These are phyloP conservation scores for Ensete glaucum DNA, from an alignment of 176 grass and related monocot genomes.

Conservation along the genomic window DNA sequence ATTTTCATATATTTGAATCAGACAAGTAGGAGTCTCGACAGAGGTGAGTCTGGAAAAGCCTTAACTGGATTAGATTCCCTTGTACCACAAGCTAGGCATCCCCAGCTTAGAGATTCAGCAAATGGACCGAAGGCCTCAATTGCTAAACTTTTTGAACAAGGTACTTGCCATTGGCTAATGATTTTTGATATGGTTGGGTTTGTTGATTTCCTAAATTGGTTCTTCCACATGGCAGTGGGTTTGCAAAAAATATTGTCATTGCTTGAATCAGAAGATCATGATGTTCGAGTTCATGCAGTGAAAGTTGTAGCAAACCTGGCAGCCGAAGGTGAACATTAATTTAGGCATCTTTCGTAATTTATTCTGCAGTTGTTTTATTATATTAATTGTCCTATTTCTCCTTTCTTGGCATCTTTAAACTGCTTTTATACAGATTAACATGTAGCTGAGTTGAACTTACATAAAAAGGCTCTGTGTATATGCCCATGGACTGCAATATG, in stretches of 20 bases:
- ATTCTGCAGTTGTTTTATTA: background rate
- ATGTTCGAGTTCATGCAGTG: conserved; percentile 96
- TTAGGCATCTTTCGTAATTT: background rate
- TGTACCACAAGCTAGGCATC: conserved; percentile 63
- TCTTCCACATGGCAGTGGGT: conserved; percentile 54
- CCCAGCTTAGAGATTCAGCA: conserved; percentile 66
- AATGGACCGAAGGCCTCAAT: conserved; percentile 79
- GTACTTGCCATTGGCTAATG: conserved; percentile 26
- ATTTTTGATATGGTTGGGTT: conserved; percentile 17
- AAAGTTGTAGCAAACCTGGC: conserved; percentile 98
- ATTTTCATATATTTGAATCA: conserved; percentile 23
- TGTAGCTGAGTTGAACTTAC: too few species aligned
- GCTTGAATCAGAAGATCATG: conserved; percentile 92
- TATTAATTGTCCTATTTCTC: too few species aligned
- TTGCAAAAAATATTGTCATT: conserved; percentile 96
- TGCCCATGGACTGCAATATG: too few species aligned
- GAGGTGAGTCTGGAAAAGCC: conserved; percentile 72
- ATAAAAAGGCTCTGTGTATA: too few species aligned
- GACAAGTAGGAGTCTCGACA: conserved; percentile 82
- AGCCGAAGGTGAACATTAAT: conserved; percentile 66
- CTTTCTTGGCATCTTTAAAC: too few species aligned
- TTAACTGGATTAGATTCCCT: conserved; percentile 90
- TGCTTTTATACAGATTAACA: too few species aligned
- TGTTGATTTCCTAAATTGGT: conserved; percentile 9
- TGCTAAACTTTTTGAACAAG: conserved; percentile 95